phyloP scores from a whole-genome alignment of 2,329 filamentous ascomycete species.

The Penicillium expansum region DNA sequence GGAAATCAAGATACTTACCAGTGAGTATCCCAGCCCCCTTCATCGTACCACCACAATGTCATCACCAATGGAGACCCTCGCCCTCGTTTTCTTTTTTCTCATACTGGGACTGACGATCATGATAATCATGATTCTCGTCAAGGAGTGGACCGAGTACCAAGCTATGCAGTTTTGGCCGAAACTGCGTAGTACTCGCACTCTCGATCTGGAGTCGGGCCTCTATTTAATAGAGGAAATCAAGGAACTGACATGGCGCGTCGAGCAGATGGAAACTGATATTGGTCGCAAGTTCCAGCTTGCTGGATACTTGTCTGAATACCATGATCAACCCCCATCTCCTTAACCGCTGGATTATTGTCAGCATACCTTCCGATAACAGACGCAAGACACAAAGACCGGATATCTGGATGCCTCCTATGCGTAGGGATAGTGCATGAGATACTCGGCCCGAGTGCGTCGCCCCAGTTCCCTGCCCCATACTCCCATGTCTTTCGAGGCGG shows the following conservation, averaged over 20 bases:
- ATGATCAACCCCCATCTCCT: not conserved
- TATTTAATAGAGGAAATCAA: not conserved
- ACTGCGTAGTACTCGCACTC: not conserved
- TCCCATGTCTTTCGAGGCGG: slow-evolving; percentile 10
- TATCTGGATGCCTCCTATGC: slow-evolving; percentile 6
- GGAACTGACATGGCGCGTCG: not conserved
- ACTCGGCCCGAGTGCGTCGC: not conserved
- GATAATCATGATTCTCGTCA: slow-evolving; percentile 5
- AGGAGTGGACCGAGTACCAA: slow-evolving; percentile 8
- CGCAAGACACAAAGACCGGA: not conserved
- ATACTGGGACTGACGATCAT: not conserved
- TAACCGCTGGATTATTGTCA: not conserved
- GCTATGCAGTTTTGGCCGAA: slow-evolving; percentile 8
- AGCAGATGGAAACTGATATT: not conserved
- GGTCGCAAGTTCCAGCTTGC: not conserved
- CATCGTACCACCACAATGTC: not conserved
- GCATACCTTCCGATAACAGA: not conserved
- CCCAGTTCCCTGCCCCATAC: not conserved
- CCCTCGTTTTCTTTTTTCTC: not conserved
- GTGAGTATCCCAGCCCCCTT: not conserved
- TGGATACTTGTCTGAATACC: not conserved
- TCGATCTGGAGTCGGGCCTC: slow-evolving; percentile 4
- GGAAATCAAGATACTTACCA: not conserved
- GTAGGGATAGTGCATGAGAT: slow-evolving; percentile 4
- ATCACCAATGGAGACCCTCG: not conserved